Base-by-base conservation (phyloP, 306 rosid genomes). In the Vachellia pachyceras region DNA sequence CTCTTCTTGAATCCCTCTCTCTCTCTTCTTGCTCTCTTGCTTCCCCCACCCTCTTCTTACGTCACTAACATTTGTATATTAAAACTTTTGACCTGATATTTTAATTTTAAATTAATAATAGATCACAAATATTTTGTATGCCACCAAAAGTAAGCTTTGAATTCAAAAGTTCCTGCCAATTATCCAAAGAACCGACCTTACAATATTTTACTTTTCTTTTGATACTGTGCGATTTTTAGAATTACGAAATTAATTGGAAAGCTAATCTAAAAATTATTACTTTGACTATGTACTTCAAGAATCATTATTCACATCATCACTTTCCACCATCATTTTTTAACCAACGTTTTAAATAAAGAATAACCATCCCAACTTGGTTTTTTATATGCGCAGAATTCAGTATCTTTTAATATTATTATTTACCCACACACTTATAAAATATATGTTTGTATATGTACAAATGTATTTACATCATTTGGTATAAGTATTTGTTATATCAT, bases 171-270 rank as follows among this genome's bases (percentile, higher is more conserved):
- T 36, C 69, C 4, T 64, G 41, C 9, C 39, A 67, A 4, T 67
- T 67, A 67, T 67, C 47, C 72, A 67, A 18, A 67, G 33, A 18
- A 67, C 72, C 72, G 72, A 67, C 72, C 46, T 39, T 18, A 39
- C 20, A 37, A 18, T 67, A 39, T 67, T 39, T 39, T 67, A 39
- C 23, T 39, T 67, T 29, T 39, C 9, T 67, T n/a, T 39, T 67
- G 47, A 37, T 67, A 39, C 29, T 39, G 22, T 39, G 13, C 6
- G 23, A 18, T 37, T 36, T 37, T 17, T 7, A 39, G 25, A 17
- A 35, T 13, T 4, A 7, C 29, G 13, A 55, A 55, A 20, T 55
- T 55, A n/a, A 58, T 58, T 13, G 13, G 3, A 7, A 14, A 15
- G 69, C 36, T 42, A 35, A 6, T 35, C 22, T 14, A 3, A 64